These are phyloP conservation scores for Eurotiales sp. DNA, from an alignment of 2,329 filamentous ascomycete genomes.

Conservation along the genomic window DNA sequence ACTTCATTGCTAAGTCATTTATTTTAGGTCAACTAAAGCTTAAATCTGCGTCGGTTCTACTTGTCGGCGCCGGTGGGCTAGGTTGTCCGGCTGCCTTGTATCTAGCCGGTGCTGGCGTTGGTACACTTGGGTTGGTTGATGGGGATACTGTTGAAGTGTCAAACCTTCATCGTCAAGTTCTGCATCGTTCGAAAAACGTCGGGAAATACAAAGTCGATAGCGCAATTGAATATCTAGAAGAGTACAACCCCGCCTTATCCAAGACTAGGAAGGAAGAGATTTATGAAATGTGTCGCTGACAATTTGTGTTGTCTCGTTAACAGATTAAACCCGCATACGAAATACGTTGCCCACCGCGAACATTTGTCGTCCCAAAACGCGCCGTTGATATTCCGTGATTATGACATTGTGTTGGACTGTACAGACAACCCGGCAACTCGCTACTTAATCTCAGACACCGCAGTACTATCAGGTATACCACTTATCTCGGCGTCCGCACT, in stretches of 20 bases:
- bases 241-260: slow-evolving; percentile 38
- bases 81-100: slow-evolving; percentile 94
- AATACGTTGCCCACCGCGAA: slow-evolving; percentile 58
- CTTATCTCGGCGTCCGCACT: slow-evolving; percentile 88
- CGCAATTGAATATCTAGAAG: slow-evolving; percentile 57
- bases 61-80: slow-evolving; percentile 84
- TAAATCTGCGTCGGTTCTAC: slow-evolving; percentile 65
- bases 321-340: slow-evolving; percentile 70
- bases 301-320: not conserved
- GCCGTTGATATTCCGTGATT: slow-evolving; percentile 60
- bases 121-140: slow-evolving; percentile 78
- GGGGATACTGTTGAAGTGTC: slow-evolving; percentile 83
- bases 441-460: slow-evolving; percentile 88
- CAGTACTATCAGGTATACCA: slow-evolving; percentile 72
- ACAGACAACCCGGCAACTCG: slow-evolving; percentile 90
- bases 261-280: slow-evolving; percentile 11
- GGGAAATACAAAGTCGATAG: slow-evolving; percentile 79
- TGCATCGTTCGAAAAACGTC: slow-evolving; percentile 68
- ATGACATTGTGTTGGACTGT: slow-evolving; percentile 88
- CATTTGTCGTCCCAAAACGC: slow-evolving; percentile 69
- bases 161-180: slow-evolving; percentile 88
- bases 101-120: slow-evolving; percentile 82
- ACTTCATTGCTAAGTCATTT: not conserved
- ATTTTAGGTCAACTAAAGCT: slow-evolving; percentile 69
- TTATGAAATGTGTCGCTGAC: not conserved